These are phyloP conservation scores for Polygonum maritimum DNA, from an alignment of 148 eudicot species.

Conservation along the genomic window DNA sequence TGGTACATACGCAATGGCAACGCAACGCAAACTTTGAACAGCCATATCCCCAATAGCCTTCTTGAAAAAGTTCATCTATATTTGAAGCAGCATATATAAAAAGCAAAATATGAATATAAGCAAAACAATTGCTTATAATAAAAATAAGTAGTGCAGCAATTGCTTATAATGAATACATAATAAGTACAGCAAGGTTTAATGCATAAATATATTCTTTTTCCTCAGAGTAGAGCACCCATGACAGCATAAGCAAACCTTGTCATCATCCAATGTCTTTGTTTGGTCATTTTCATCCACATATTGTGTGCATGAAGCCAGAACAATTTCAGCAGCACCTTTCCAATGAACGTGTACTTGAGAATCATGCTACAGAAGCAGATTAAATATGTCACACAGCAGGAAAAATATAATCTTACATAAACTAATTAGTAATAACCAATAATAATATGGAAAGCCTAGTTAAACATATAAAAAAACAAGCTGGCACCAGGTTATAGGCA, in stretches of 20 bases:
- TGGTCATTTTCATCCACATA: slow-evolving; percentile 54
- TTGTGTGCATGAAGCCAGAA: slow-evolving; percentile 58
- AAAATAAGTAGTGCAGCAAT: background rate
- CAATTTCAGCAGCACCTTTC: slow-evolving; percentile 99
- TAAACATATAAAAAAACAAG: background rate
- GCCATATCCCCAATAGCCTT: slow-evolving; percentile 58
- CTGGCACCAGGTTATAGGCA: background rate
- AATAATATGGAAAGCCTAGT: background rate
- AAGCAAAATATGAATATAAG: background rate
- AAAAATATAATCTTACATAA: background rate
- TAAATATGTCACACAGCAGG: background rate
- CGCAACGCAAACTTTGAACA: slow-evolving; percentile 54
- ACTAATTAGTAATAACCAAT: background rate
- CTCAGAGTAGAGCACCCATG: background rate
- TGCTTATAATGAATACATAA: background rate
- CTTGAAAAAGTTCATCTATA: slow-evolving; percentile 32
- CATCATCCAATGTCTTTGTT: slow-evolving; percentile 41
- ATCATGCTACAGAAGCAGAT: slow-evolving; percentile 29
- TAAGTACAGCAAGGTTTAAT: background rate
- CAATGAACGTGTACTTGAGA: slow-evolving; percentile 72
- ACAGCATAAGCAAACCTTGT: slow-evolving; percentile 38
- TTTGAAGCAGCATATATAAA: background rate
- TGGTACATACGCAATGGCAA: slow-evolving; percentile 52
- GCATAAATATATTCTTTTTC: background rate
- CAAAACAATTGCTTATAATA: too few species aligned